Percentiles rank a stretch among this genome's conserved stretches.
Evolutionary conservation across 2,329 filamentous ascomycete genomes (phyloP).

Genomic region (Trichoderma atroviride): DNA sequence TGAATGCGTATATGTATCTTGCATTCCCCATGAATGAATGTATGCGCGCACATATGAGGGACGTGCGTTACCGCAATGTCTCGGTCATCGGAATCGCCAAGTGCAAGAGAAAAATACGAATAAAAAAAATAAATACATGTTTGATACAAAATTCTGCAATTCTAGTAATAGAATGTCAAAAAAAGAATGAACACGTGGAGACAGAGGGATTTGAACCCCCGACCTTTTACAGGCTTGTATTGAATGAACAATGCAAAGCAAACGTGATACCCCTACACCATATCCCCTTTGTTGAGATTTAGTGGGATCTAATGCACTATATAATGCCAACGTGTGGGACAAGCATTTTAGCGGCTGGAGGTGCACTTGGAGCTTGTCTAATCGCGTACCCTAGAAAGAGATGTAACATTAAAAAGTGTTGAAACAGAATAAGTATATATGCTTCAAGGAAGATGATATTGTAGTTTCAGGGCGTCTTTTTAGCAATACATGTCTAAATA

Average conservation of each 20-base stretch:
- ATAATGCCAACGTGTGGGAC: background rate
- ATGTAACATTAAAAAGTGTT: background rate
- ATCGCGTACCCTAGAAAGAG: background rate
- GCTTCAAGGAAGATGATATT: background rate
- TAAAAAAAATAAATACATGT: background rate
- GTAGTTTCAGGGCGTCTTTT: background rate
- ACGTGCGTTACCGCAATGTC: too few relatives aligned
- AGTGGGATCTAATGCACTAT: background rate
- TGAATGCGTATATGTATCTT: too few relatives aligned
- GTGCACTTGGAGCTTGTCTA: background rate
- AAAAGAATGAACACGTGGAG: slow-evolving; percentile 25
- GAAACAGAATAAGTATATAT: background rate
- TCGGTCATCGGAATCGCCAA: too few relatives aligned
- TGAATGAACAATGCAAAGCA: slow-evolving; percentile 27
- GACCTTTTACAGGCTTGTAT: slow-evolving; percentile 27
- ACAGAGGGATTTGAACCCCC: slow-evolving; percentile 28
- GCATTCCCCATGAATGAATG: too few relatives aligned
- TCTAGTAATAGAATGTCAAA: background rate
- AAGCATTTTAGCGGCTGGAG: background rate
- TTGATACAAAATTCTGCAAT: background rate
- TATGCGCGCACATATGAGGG: too few relatives aligned
- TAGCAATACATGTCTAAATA: too few relatives aligned
- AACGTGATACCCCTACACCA: slow-evolving; percentile 28
- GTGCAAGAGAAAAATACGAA: too few relatives aligned
- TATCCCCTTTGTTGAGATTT: slow-evolving; percentile 19